Evolutionary conservation across 2,329 filamentous ascomycete species (phyloP).

Genomic region (Sclerotinia borealis): DNA sequence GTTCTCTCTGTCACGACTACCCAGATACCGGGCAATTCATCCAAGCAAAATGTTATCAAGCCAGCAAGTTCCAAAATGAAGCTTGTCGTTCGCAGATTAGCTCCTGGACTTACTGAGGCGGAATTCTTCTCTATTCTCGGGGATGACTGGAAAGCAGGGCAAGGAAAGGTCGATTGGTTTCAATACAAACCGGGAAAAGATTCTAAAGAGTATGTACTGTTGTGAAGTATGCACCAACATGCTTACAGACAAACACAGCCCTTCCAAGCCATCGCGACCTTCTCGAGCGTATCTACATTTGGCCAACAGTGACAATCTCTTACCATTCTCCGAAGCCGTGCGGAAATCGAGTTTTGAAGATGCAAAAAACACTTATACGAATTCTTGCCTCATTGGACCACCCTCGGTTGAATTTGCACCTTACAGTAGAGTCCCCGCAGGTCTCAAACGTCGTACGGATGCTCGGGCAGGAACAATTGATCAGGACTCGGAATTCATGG

Average conservation of each 20-base stretch:
- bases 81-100: constrained; percentile 75
- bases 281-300: constrained; percentile 79
- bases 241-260: constrained; percentile 40
- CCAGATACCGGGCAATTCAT: constrained; percentile 39
- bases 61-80: constrained; percentile 60
- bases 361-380: constrained; percentile 68
- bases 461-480: constrained; percentile 90
- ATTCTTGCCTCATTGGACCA: constrained; percentile 67
- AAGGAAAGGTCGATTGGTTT: constrained; percentile 80
- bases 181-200: constrained; percentile 69
- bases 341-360: constrained; percentile 70
- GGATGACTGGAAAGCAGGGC: constrained; percentile 73
- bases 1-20: constrained; percentile 45
- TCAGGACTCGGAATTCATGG: constrained; percentile 91
- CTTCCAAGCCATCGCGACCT: constrained; percentile 78
- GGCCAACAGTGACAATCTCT: constrained; percentile 61
- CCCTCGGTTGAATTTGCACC: constrained; percentile 76
- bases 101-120: constrained; percentile 72
- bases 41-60: constrained; percentile 39
- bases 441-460: constrained; percentile 65
- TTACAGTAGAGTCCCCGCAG: constrained; percentile 75
- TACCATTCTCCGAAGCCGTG: constrained; percentile 63
- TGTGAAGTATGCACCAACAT: background rate
- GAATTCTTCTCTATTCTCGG: constrained; percentile 72
- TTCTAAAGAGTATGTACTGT: constrained; percentile 65